Percentiles rank a stretch among this genome's conserved stretches.
phyloP scores from a whole-genome alignment of 768 basidiomycete genomes.

The Rossbeevera mucosa region DNA sequence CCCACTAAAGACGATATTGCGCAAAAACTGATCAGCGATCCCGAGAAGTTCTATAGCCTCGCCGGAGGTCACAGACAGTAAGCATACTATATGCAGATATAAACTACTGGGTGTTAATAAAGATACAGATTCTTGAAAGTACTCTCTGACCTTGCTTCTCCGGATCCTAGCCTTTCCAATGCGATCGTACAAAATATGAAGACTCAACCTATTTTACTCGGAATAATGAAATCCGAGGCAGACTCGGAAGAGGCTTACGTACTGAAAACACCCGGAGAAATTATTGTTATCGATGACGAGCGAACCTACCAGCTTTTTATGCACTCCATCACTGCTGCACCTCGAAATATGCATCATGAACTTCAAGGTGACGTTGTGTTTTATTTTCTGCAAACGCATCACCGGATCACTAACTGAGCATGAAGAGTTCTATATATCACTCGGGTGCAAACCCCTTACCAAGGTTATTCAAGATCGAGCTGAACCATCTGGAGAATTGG shows the following conservation, averaged over 20 bases:
- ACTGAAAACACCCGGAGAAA: slow-evolving; percentile 59
- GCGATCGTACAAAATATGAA: slow-evolving; percentile 55
- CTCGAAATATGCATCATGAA: slow-evolving; percentile 86
- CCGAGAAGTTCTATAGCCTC: slow-evolving; percentile 60
- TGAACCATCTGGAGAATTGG: slow-evolving; percentile 46
- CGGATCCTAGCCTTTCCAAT: slow-evolving; percentile 46
- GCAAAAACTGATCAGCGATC: slow-evolving; percentile 58
- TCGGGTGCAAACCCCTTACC: slow-evolving; percentile 72
- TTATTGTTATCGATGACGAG: slow-evolving; percentile 78
- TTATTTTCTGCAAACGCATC: background rate
- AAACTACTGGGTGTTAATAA: background rate
- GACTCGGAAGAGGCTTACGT: slow-evolving; percentile 60
- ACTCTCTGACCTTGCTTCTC: slow-evolving; percentile 75
- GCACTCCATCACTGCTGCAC: slow-evolving; percentile 63
- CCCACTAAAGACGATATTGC: slow-evolving; percentile 80
- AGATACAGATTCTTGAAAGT: slow-evolving; percentile 67
- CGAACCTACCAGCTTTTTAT: slow-evolving; percentile 72
- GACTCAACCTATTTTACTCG: slow-evolving; percentile 62
- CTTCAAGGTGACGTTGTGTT: slow-evolving; percentile 57
- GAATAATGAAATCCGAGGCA: slow-evolving; percentile 37
- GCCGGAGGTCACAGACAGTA: slow-evolving; percentile 56
- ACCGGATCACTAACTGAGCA: background rate
- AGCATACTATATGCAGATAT: background rate
- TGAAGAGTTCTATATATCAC: slow-evolving; percentile 61
- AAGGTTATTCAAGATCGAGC: slow-evolving; percentile 72